phyloP scores from a whole-genome alignment of 164 flowering plant genomes.

The Hamamelis virginiana region DNA sequence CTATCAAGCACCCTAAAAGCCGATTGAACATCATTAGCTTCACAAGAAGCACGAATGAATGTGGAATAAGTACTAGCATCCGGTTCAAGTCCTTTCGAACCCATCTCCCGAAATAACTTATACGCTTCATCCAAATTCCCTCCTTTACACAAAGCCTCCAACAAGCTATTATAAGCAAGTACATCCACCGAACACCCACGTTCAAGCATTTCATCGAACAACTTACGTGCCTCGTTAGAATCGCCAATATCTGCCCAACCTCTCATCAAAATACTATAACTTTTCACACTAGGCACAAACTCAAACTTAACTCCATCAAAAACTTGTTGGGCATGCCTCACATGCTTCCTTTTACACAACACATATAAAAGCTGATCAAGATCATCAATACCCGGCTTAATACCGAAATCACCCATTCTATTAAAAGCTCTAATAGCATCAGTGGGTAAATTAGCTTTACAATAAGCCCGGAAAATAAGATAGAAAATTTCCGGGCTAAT shows the following conservation, averaged over 20 bases:
- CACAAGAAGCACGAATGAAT: conserved; percentile 68
- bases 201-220: conserved; percentile 83
- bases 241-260: conserved; percentile 73
- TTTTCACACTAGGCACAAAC: conserved; percentile 43
- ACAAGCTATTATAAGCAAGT: conserved; percentile 58
- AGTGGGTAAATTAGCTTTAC: conserved; percentile 65
- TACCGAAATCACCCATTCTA: conserved; percentile 71
- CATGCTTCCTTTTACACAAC: conserved; percentile 67
- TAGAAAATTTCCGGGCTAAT: conserved; percentile 55
- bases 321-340: conserved; percentile 59
- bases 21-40: conserved; percentile 59
- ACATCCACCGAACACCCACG: conserved; percentile 52
- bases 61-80: conserved; percentile 70
- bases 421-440: conserved; percentile 77
- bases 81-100: conserved; percentile 47
- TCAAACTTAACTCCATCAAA: conserved; percentile 55
- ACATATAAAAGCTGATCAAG: conserved; percentile 54
- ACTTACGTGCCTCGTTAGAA: conserved; percentile 37
- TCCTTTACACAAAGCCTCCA: conserved; percentile 67
- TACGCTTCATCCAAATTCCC: conserved; percentile 67
- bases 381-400: conserved; percentile 51
- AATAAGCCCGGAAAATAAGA: conserved; percentile 66
- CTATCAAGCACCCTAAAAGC: conserved; percentile 66
- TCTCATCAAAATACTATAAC: conserved; percentile 67
- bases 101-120: conserved; percentile 53